Evolutionary conservation across 441 rosid genomes (phyloP).

Genomic region (Erodium trifolium): DNA sequence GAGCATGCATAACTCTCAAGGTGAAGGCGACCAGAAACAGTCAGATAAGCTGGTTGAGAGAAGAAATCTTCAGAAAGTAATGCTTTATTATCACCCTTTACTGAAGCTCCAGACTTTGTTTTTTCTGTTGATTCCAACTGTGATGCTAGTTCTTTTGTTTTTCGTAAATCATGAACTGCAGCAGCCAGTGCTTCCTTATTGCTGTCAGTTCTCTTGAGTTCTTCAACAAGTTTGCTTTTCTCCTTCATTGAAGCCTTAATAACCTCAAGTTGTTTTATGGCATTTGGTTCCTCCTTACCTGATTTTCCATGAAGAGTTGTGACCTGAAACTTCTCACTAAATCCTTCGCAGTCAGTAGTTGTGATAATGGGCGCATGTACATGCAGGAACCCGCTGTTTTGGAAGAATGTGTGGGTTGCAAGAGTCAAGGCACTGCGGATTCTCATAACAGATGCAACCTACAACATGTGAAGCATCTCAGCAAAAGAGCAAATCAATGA

Average conservation of each 20-base stretch:
- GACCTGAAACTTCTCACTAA: conserved; percentile 51
- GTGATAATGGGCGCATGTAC: conserved; percentile 79
- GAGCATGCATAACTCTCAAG: conserved; percentile 84
- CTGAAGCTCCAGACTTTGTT: conserved; percentile 22
- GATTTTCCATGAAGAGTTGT: conserved; percentile 35
- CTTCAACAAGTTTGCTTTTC: conserved; percentile 45
- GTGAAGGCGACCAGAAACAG: conserved; percentile 71
- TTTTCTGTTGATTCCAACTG: conserved; percentile 53
- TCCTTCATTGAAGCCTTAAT: conserved; percentile 57
- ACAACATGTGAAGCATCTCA: conserved; percentile 14
- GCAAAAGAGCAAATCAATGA: not conserved
- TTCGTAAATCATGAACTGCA: conserved; percentile 58
- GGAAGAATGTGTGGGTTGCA: conserved; percentile 69
- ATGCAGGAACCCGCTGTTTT: conserved; percentile 48
- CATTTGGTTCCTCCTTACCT: conserved; percentile 27
- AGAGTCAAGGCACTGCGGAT: conserved; percentile 52
- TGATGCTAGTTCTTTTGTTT: conserved; percentile 55
- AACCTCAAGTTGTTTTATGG: conserved; percentile 28
- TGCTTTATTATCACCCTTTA: conserved; percentile 27
- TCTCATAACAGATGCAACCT: conserved; percentile 77
- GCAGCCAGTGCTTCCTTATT: conserved; percentile 58
- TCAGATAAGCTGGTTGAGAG: conserved; percentile 42
- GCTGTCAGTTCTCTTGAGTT: conserved; percentile 77
- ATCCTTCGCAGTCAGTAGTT: conserved; percentile 46
- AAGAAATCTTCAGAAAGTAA: conserved; percentile 47